These are phyloP conservation scores for Rubroboletus pulcherrimus DNA, from an alignment of 768 basidiomycete species.

Conservation along the genomic window DNA sequence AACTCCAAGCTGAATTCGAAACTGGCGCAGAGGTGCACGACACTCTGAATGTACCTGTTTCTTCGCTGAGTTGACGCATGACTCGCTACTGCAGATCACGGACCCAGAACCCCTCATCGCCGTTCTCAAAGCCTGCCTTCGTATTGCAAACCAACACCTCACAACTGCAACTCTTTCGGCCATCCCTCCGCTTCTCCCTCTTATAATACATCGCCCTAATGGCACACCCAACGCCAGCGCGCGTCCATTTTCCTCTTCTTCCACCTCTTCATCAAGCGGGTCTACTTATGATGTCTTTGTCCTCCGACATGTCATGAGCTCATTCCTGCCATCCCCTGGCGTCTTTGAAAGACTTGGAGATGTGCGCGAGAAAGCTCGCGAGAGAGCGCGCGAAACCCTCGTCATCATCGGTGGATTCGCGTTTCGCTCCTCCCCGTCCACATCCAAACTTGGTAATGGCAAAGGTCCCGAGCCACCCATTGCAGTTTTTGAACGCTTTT, in stretches of 20 bases:
- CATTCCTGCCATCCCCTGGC: slow-evolving; percentile 73
- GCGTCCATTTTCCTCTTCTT: slow-evolving; percentile 49
- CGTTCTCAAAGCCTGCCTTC: slow-evolving; percentile 69
- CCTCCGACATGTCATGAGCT: slow-evolving; percentile 63
- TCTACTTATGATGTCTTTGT: slow-evolving; percentile 49
- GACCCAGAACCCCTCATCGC: slow-evolving; percentile 70
- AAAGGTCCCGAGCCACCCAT: slow-evolving; percentile 71
- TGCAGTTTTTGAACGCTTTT: slow-evolving; percentile 62
- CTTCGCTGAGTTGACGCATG: slow-evolving; percentile 12
- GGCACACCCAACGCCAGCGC: slow-evolving; percentile 22
- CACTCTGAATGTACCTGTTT: slow-evolving; percentile 5
- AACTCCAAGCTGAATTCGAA: slow-evolving; percentile 75
- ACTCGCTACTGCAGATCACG: slow-evolving; percentile 47
- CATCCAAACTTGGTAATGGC: slow-evolving; percentile 44
- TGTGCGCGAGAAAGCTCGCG: slow-evolving; percentile 60
- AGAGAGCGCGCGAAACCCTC: slow-evolving; percentile 74
- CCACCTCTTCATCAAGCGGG: slow-evolving; percentile 42
- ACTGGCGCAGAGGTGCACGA: slow-evolving; percentile 58
- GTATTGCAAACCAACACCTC: slow-evolving; percentile 79
- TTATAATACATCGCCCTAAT: slow-evolving; percentile 47
- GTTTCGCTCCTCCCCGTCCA: slow-evolving; percentile 50
- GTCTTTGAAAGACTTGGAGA: slow-evolving; percentile 84
- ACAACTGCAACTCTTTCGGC: slow-evolving; percentile 72
- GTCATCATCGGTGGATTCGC: slow-evolving; percentile 71
- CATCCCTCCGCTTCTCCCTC: slow-evolving; percentile 61